Base-by-base conservation (phyloP, 2,329 filamentous ascomycete species). In the Colletotrichum somersetense region DNA sequence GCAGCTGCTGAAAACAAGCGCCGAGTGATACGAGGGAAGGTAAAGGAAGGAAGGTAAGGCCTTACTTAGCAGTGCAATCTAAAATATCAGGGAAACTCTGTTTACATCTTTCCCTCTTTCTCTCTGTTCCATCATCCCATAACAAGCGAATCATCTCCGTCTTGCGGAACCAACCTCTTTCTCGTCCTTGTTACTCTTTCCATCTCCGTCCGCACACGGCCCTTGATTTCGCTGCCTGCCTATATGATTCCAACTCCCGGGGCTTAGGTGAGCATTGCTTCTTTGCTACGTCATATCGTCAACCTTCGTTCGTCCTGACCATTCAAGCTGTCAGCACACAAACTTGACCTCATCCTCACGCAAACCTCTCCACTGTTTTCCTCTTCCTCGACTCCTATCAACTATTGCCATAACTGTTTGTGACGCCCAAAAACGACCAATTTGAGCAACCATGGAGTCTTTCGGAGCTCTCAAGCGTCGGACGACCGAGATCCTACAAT, bases 391-490 rank as follows among this genome's bases (percentile, higher is more conserved):
- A 46, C 46, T 42, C 20, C 20, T 33, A 35, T 18, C 59, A 40
- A 59, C 33, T 30, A 65, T 57, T 44, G 55, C 61, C 50, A 61
- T 56, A 30, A 48, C 14, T 20, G 38, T 44, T 38, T 23, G 26
- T 33, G 46, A 59, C 38, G 46, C 44, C 35, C 40, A 64, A 23
- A 42, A 46, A 11, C 48, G 10, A 46, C 26, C 14, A 2, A 23
- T 14, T 16, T 38, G 18, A 52, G 57, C 64, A 61, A 74, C 7
- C 62, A 88, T 88, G 87, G 87, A 89, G 74, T 85, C 85, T 61
- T 87, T 89, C 77, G 80, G 81, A 55, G 79, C 84, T 75, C 82
- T 90, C 72, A 87, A 85, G 80, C 88, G 87, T 78, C 88, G 87
- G 74, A 86, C 87, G 40, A 86, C 85, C 74, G 86, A 88, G 78